Evolutionary conservation across 352 stramenopile species (phyloP).

Genomic region (Globisporangium mamillatum): DNA sequence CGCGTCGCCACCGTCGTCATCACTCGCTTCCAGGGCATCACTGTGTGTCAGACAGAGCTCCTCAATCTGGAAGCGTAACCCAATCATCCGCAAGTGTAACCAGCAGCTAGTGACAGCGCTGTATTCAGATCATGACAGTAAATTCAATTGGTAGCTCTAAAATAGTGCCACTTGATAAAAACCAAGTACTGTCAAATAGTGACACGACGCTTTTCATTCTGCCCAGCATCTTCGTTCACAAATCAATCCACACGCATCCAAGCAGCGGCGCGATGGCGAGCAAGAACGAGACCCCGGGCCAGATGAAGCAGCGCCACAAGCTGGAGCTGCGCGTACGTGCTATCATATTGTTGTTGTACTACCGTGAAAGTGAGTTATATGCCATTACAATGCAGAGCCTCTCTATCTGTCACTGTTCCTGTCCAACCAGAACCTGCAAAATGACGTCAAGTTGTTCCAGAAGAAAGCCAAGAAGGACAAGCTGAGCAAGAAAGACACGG

Average conservation of each 20-base stretch:
- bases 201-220: not conserved
- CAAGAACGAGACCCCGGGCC: conserved; percentile 69
- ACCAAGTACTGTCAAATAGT: not conserved
- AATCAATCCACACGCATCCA: not conserved
- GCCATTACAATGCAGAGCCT: not conserved
- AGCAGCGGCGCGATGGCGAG: conserved; percentile 26
- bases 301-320: conserved; percentile 87
- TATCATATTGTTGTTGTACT: not conserved
- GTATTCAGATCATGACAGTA: not conserved
- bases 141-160: not conserved
- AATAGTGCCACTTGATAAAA: not conserved
- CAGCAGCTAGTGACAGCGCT: not conserved
- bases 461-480: conserved; percentile 88
- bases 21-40: not conserved
- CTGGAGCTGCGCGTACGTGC: conserved; percentile 71
- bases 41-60: not conserved
- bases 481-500: conserved; percentile 70
- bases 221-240: not conserved
- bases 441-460: conserved; percentile 72
- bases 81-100: not conserved
- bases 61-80: not conserved
- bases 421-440: conserved; percentile 58
- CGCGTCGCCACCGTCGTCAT: not conserved
- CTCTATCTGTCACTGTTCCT: not conserved
- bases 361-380: not conserved